A percentile compares a stretch with the other conserved stretches of the same genome.
Conservation (phyloP, 345 rosid species). For the Lenwebbia sp. region DNA sequence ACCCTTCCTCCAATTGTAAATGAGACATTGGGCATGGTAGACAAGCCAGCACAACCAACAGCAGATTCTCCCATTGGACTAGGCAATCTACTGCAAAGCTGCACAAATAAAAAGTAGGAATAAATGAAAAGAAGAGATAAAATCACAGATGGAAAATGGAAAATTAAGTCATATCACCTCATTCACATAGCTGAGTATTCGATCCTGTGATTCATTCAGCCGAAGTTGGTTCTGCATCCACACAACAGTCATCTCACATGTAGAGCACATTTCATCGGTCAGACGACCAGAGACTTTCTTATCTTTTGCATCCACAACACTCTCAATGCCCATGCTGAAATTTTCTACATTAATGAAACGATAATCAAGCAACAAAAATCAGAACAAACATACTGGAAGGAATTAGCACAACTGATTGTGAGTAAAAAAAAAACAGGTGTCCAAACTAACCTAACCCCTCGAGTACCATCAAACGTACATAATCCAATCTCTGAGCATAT, state of each 20-base stretch:
- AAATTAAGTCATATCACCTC: constrained; percentile 15
- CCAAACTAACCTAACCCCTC: constrained; percentile 36
- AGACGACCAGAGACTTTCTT: constrained; percentile 11
- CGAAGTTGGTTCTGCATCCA: constrained; percentile 58
- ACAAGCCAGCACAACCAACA: constrained; percentile 22
- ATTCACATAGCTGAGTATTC: constrained; percentile 37
- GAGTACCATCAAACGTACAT: constrained; percentile 49
- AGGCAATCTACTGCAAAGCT: constrained; percentile 60
- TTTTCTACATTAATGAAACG: neutral
- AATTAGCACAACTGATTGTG: neutral
- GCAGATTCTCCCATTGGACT: constrained; percentile 77
- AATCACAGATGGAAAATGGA: neutral
- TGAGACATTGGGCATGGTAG: constrained; percentile 51
- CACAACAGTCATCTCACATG: constrained; percentile 60
- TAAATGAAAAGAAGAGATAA: neutral
- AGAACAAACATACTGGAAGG: neutral
- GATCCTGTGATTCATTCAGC: constrained; percentile 46
- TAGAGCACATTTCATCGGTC: constrained; percentile 37
- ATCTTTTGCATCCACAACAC: constrained; percentile 30
- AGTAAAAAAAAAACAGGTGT: neutral
- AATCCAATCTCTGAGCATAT: constrained; percentile 56
- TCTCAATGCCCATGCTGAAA: constrained; percentile 50
- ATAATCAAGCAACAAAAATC: neutral
- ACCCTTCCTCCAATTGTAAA: constrained; percentile 47
- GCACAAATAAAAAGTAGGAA: neutral